These are phyloP conservation scores for Mortierella polycephala DNA, from an alignment of 371 early-diverging fungal species.

Conservation along the genomic window DNA sequence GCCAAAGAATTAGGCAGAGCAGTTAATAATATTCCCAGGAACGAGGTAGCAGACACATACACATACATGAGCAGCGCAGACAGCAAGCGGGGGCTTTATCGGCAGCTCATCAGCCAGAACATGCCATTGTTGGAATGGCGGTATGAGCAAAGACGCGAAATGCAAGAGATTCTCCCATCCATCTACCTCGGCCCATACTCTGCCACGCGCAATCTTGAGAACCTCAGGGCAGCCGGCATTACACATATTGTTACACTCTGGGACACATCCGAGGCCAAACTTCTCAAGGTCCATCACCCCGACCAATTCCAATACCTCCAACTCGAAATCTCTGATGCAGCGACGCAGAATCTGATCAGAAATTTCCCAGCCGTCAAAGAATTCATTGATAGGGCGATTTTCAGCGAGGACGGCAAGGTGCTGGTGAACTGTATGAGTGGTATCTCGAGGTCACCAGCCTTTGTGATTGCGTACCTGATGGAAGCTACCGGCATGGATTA, in stretches of 20 bases:
- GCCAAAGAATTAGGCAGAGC: too few species aligned
- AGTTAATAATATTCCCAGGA: background rate
- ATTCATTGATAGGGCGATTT: conserved; percentile 68
- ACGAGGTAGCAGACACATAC: conserved; percentile 1
- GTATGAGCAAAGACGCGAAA: conserved; percentile 85
- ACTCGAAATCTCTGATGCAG: conserved; percentile 70
- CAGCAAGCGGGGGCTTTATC: conserved; percentile 25
- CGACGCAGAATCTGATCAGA: conserved; percentile 81
- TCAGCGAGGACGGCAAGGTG: conserved; percentile 64
- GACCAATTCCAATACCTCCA: conserved; percentile 60
- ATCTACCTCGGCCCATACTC: conserved; percentile 85
- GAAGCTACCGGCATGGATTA: conserved; percentile 73
- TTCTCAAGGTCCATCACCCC: conserved; percentile 58
- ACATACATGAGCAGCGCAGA: background rate
- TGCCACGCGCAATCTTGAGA: conserved; percentile 67
- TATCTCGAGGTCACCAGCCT: conserved; percentile 86
- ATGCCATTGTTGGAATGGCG: conserved; percentile 67
- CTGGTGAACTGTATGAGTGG: conserved; percentile 90
- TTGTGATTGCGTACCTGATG: conserved; percentile 91
- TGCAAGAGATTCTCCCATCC: conserved; percentile 84
- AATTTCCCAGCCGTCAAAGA: conserved; percentile 71
- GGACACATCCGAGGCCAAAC: conserved; percentile 66
- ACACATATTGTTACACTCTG: conserved; percentile 82
- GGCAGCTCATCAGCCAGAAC: conserved; percentile 46
- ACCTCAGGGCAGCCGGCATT: conserved; percentile 66